Conservation (phyloP, 169 alveolate genomes). For the Amoebophrya sp. region DNA sequence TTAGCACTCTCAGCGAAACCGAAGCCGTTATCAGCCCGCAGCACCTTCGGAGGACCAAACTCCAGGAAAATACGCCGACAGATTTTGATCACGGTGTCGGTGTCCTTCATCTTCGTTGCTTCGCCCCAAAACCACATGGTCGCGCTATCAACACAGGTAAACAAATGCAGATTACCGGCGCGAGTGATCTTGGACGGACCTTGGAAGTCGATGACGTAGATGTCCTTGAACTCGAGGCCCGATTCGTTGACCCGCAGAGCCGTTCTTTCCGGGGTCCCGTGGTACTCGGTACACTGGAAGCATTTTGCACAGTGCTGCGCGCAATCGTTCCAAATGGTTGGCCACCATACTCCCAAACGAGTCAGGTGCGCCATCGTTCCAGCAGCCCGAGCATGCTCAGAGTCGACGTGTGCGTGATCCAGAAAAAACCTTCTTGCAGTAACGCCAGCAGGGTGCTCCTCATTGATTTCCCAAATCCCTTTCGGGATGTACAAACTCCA, state of each 20-base stretch:
- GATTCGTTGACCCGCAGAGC: not conserved
- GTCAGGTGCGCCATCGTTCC: conserved; percentile 2
- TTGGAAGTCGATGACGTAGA: not conserved
- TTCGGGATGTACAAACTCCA: not conserved
- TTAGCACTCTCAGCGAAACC: not conserved
- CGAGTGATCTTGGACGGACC: not conserved
- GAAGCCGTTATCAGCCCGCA: not conserved
- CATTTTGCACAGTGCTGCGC: not conserved
- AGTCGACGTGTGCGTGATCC: not conserved
- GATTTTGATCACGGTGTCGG: not conserved
- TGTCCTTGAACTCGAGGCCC: not conserved
- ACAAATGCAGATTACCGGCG: not conserved
- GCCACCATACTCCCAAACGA: not conserved
- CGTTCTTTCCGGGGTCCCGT: not conserved
- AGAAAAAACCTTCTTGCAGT: not conserved
- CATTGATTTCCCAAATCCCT: not conserved
- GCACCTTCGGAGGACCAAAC: not conserved
- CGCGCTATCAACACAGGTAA: not conserved
- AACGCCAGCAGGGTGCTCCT: not conserved
- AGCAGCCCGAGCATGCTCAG: not conserved
- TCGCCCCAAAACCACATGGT: not conserved
- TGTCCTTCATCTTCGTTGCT: not conserved
- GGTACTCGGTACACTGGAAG: not conserved
- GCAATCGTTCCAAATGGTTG: not conserved
- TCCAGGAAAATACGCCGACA: not conserved